Conservation (phyloP, 179 eudicot genomes). For the Nepenthes alata region DNA sequence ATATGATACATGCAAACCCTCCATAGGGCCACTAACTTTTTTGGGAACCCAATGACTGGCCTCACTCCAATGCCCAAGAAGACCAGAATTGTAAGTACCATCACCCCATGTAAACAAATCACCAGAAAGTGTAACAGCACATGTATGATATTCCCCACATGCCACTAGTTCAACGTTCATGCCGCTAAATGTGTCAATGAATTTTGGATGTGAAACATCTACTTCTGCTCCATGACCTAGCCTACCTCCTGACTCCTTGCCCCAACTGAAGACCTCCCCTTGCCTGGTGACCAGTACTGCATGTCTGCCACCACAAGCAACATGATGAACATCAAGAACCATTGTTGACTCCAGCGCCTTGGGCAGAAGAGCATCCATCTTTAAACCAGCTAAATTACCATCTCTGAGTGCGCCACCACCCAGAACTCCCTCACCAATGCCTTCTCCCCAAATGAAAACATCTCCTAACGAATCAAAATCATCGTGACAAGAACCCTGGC, state of each 20-base stretch:
- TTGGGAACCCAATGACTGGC: conserved; percentile 76
- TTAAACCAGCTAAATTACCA: conserved; percentile 26
- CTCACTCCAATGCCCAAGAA: conserved; percentile 75
- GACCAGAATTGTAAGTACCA: conserved; percentile 46
- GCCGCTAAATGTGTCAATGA: conserved; percentile 50
- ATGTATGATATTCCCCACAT: conserved; percentile 82
- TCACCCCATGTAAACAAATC: conserved; percentile 94
- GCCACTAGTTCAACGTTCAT: conserved; percentile 50
- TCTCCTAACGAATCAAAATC: conserved; percentile 83
- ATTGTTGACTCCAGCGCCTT: conserved; percentile 61
- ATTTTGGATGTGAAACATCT: conserved; percentile 65
- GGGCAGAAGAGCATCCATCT: conserved; percentile 51
- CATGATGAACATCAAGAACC: conserved; percentile 62
- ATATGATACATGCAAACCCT: conserved; percentile 46
- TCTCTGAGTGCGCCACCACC: conserved; percentile 48
- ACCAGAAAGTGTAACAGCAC: conserved; percentile 65
- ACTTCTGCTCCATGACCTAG: conserved; percentile 84
- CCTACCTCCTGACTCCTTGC: conserved; percentile 88
- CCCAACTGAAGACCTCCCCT: conserved; percentile 92
- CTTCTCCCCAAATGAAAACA: conserved; percentile 84
- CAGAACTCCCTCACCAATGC: conserved; percentile 48
- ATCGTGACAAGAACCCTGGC: conserved; percentile 75
- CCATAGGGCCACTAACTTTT: conserved; percentile 53
- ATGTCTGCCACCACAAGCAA: conserved; percentile 79
- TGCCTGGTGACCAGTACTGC: conserved; percentile 70